Evolutionary conservation across 371 early-diverging fungal species (phyloP).

Genomic region (Fennellomyces sp.): DNA sequence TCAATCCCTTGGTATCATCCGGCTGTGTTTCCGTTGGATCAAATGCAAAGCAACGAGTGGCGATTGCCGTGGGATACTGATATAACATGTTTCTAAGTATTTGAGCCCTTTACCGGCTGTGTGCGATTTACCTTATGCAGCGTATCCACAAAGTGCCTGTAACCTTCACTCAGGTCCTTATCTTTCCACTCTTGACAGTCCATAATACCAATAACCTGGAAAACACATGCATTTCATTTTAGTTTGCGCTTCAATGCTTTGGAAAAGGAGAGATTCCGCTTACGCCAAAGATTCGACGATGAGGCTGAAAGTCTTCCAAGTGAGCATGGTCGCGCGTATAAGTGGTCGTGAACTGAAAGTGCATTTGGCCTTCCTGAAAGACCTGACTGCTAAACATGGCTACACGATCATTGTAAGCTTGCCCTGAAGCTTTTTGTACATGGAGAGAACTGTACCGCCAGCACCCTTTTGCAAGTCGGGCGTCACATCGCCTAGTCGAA

Average conservation of each 20-base stretch:
- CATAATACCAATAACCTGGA: conserved; percentile 84
- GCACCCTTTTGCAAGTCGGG: conserved; percentile 57
- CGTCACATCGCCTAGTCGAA: conserved; percentile 62
- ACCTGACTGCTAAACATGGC: conserved; percentile 63
- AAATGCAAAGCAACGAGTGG: conserved; percentile 81
- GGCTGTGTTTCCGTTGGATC: conserved; percentile 77
- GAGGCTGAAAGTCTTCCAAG: conserved; percentile 81
- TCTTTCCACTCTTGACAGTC: conserved; percentile 78
- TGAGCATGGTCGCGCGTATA: conserved; percentile 62
- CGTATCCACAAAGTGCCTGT: conserved; percentile 63
- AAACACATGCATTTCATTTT: background rate
- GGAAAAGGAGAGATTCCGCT: conserved; percentile 1
- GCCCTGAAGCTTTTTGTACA: too few species aligned
- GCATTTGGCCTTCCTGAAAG: conserved; percentile 75
- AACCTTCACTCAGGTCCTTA: conserved; percentile 64
- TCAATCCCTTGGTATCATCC: conserved; percentile 76
- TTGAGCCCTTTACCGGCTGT: too few species aligned
- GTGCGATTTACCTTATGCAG: conserved; percentile 65
- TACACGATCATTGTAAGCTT: too few species aligned
- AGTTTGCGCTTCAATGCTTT: background rate
- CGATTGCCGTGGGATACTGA: conserved; percentile 77
- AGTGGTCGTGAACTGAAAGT: conserved; percentile 76
- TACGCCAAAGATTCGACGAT: conserved; percentile 79
- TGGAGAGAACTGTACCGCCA: too few species aligned
- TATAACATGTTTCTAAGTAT: too few species aligned